Base-by-base conservation (phyloP, 441 rosid genomes). In the Kokia cookei region DNA sequence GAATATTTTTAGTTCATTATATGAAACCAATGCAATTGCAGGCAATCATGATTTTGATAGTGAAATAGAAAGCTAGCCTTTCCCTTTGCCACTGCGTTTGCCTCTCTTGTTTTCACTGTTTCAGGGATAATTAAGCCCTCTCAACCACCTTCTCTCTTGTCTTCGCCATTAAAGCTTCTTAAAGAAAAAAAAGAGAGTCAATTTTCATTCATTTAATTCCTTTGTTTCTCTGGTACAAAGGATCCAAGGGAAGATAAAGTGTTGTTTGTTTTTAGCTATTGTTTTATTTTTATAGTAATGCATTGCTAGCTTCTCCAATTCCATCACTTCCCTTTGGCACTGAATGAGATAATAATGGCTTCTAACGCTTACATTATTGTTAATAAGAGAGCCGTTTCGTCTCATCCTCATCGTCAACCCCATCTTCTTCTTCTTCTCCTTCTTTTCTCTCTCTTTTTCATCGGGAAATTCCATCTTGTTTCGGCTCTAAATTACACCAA, bases 1-100 rank as follows among this genome's bases (percentile, higher is more conserved):
- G 22, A 10, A 26, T 63, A 4, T 74, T 55, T 65, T 58, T 40
- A 54, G 55, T 78, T 65, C 54, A 43, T 54, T 72, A 77, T 76
- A 77, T 81, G 89, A 89, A 86, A 73, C 85, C 88, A 75, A 89
- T 82, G 82, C 78, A 81, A 12, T 57, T 57, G n/a, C 37, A 83
- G 79, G 72, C 81, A 87, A 84, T 86, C 80, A 87, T 90, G 89
- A 84, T 82, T 82, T 88, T 82, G 87, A 89, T 84, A 79, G 78
- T 83, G 79, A 82, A 69, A 77, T 40, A 62, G 78, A 76, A 81
- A 79, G 77, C 79, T 55, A 74, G 47, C 24, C 47, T 5, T 11
- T 4, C 14, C 5, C 32, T 29, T 29, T 22, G 35, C 69, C 45
- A 74, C 74, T 76, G 77, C 75, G 9, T 26, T 65, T 65, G 75